Evolutionary conservation across 768 basidiomycete genomes (phyloP).

Genomic region (Leccinellum rugosiceps): DNA sequence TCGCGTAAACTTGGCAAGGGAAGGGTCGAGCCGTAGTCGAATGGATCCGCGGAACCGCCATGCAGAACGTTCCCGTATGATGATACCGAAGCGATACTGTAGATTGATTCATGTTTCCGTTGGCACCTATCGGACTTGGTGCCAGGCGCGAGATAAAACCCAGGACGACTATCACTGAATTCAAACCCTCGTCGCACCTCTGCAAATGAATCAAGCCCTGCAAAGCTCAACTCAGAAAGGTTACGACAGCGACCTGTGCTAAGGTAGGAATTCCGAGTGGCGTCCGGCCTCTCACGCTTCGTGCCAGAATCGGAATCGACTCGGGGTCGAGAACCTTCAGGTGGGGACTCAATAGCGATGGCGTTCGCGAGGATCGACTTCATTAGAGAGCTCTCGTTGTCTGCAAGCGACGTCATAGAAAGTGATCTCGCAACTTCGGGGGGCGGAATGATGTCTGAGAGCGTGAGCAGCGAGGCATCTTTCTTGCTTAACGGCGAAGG

Average conservation of each 20-base stretch:
- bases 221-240: conserved; percentile 60
- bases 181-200: conserved; percentile 80
- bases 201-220: conserved; percentile 70
- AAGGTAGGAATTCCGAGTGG: conserved; percentile 12
- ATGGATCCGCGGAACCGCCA: conserved; percentile 63
- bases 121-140: conserved; percentile 39
- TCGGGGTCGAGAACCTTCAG: conserved; percentile 34
- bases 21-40: conserved; percentile 52
- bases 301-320: conserved; percentile 45
- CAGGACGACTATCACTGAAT: conserved; percentile 57
- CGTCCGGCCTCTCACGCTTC: conserved; percentile 29
- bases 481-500: conserved; percentile 14
- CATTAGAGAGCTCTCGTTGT: conserved; percentile 51
- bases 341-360: conserved; percentile 34
- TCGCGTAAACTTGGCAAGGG: conserved; percentile 46
- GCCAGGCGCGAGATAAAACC: conserved; percentile 59
- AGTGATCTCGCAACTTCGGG: conserved; percentile 47
- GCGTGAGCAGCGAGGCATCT: conserved; percentile 39
- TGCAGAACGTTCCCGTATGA: conserved; percentile 71
- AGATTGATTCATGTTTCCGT: conserved; percentile 52
- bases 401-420: conserved; percentile 42
- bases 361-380: conserved; percentile 54
- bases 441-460: conserved; percentile 77
- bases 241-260: conserved; percentile 32
- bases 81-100: conserved; percentile 77